Percentiles rank a stretch among this genome's conserved stretches.
Conservation (phyloP, 495 filamentous ascomycete species). For the Lindgomyces ingoldianus region DNA sequence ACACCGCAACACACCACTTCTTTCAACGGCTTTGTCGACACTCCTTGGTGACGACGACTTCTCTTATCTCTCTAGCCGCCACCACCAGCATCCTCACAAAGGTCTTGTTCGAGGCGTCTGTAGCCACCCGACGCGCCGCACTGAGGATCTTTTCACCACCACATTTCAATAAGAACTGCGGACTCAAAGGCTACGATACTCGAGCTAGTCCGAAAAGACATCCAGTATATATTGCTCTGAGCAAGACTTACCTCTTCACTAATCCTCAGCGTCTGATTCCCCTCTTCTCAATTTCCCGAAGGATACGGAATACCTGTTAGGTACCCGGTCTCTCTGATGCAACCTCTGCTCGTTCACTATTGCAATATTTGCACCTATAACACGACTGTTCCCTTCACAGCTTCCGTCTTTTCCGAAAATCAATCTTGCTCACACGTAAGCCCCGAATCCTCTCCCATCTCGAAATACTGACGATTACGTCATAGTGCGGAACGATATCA, state of each 20-base stretch:
- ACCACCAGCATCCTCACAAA: constrained; percentile 9
- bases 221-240: constrained; percentile 5
- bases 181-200: constrained; percentile 17
- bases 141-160: too few relatives aligned
- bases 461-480: constrained; percentile 34
- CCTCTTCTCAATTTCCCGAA: background rate
- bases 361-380: constrained; percentile 44
- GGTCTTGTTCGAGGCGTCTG: constrained; percentile 5
- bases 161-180: constrained; percentile 9
- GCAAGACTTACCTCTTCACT: constrained; percentile 22
- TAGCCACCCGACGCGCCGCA: constrained; percentile 17
- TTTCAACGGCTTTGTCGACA: constrained; percentile 11
- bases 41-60: constrained; percentile 15
- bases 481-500: constrained; percentile 45
- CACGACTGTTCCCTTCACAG: constrained; percentile 44
- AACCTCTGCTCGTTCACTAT: constrained; percentile 45
- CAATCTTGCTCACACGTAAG: constrained; percentile 46
- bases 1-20: constrained; percentile 6
- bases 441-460: constrained; percentile 13
- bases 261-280: constrained; percentile 18
- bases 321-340: constrained; percentile 33
- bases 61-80: constrained; percentile 10
- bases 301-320: constrained; percentile 3
- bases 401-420: constrained; percentile 45
- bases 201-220: constrained; percentile 12